Base-by-base conservation (phyloP, 495 filamentous ascomycete genomes). In the Aspergillus asperescens region DNA sequence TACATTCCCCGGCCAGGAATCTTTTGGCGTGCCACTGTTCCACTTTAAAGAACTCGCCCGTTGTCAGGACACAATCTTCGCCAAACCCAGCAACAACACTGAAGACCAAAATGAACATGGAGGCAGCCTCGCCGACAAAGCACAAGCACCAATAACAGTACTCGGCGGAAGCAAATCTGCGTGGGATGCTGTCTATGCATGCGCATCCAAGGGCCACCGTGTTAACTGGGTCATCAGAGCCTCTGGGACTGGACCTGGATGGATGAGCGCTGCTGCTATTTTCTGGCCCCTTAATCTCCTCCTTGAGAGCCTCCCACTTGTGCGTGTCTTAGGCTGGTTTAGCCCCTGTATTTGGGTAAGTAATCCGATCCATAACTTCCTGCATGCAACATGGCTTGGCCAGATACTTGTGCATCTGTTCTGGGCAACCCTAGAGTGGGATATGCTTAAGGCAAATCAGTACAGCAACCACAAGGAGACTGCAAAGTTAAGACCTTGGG, bases 201-300 rank as follows among this genome's bases (percentile, higher is more conserved):
- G 81, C 58, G 84, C 81, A 1, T 74, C 77, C 0, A 69, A 74
- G 0, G 87, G 85, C 1, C 70, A 84, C 43, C 69, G 80, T 29
- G 85, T 95, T 1, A 74, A 88, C 52, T 89, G 82, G 88, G 69
- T 95, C n/a, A 90, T 95, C 49, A 77, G 89, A 43, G 78, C 81
- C 20, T 84, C 77, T 4, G 89, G 89, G 1, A 81, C 86, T 60
- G 89, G 88, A 0, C 84, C 86, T 0, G 58, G 58, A 4, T 90
- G 83, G 79, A 87, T 92, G 78, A 68, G 1, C 65, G 83, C 7
- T 73, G 77, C 35, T 69, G 8, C 13, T 6, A 31, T 31, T 19
- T 20, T 85, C 7, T 79, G 77, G 5, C 81, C 81, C 1, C 48
- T 83, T 25, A 81, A 79, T 55, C 68, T 65, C 12, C 77, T 75